Evolutionary conservation across 2,329 filamentous ascomycete species (phyloP).

Genomic region (Monosporascus sp.): DNA sequence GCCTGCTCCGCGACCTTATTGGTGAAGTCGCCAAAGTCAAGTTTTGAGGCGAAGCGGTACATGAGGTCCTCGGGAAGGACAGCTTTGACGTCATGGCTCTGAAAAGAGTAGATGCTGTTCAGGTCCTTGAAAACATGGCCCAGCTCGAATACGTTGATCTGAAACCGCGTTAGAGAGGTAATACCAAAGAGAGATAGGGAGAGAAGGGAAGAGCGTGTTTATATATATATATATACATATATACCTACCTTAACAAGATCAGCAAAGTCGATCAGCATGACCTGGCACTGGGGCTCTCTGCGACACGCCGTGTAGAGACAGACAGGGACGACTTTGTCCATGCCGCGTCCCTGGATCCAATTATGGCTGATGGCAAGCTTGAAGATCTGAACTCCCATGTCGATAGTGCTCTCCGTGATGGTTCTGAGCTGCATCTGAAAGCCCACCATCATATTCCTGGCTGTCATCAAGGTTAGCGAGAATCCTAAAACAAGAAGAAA

Average conservation of each 20-base stretch:
- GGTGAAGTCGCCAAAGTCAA: conserved; percentile 81
- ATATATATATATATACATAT: neutral
- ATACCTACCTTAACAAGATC: conserved; percentile 56
- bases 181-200: neutral
- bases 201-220: neutral
- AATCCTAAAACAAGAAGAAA: neutral
- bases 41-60: conserved; percentile 81
- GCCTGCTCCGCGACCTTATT: conserved; percentile 85
- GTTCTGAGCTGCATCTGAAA: conserved; percentile 53
- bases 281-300: conserved; percentile 68
- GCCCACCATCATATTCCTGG: conserved; percentile 54
- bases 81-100: conserved; percentile 52
- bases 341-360: conserved; percentile 80
- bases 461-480: conserved; percentile 24
- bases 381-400: conserved; percentile 67
- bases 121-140: conserved; percentile 86
- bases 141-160: conserved; percentile 86
- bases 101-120: conserved; percentile 65
- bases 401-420: conserved; percentile 57
- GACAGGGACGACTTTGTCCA: conserved; percentile 81
- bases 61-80: conserved; percentile 88
- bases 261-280: conserved; percentile 94
- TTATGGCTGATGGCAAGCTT: conserved; percentile 69
- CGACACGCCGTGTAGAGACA: conserved; percentile 87
- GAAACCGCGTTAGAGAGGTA: conserved; percentile 2